These are phyloP conservation scores for Pseudogymnoascus sp. DNA, from an alignment of 2,329 filamentous ascomycete species.

Conservation along the genomic window DNA sequence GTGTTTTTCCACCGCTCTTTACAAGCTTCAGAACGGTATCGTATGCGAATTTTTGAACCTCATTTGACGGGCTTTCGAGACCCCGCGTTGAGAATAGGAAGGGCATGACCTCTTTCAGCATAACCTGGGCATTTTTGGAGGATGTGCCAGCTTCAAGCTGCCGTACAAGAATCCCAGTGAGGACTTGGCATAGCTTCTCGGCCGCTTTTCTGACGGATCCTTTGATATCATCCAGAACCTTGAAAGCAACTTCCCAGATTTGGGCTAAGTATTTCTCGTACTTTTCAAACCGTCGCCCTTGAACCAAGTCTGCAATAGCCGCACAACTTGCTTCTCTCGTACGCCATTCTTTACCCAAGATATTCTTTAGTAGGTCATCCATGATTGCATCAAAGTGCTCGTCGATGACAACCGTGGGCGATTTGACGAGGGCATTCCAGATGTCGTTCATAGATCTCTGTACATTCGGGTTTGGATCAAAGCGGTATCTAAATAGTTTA, in stretches of 20 bases:
- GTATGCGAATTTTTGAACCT: constrained; percentile 78
- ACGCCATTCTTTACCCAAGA: constrained; percentile 87
- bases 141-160: constrained; percentile 72
- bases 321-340: constrained; percentile 86
- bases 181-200: constrained; percentile 68
- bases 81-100: constrained; percentile 86
- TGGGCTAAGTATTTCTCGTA: constrained; percentile 79
- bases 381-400: constrained; percentile 83
- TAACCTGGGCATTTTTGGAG: constrained; percentile 60
- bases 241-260: constrained; percentile 80
- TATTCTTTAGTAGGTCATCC: constrained; percentile 74
- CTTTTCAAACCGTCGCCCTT: constrained; percentile 64
- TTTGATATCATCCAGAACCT: constrained; percentile 94
- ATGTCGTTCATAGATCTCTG: constrained; percentile 96
- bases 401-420: constrained; percentile 67
- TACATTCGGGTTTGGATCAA: constrained; percentile 90
- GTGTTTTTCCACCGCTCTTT: constrained; percentile 72
- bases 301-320: constrained; percentile 79
- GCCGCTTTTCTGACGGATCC: constrained; percentile 77
- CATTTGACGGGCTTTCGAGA: constrained; percentile 78
- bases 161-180: constrained; percentile 78
- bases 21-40: constrained; percentile 78
- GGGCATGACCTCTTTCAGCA: constrained; percentile 80
- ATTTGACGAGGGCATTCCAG: constrained; percentile 92
- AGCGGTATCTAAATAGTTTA: constrained; percentile 88